Evolutionary conservation across 148 eudicot genomes (phyloP).

Genomic region (Polygonum maritimum): DNA sequence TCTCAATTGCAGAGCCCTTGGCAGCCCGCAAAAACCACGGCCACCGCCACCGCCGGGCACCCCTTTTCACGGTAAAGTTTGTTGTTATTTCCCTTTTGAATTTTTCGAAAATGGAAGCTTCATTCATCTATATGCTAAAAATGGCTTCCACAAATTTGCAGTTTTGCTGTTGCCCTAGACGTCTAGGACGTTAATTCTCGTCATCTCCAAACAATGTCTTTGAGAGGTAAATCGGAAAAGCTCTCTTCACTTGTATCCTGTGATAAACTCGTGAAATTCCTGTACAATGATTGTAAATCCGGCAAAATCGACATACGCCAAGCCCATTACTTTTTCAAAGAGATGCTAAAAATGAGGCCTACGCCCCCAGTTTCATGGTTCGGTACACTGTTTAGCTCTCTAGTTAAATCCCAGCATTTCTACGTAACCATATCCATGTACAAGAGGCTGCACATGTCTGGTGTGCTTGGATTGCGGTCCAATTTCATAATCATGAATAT

Average conservation of each 20-base stretch:
- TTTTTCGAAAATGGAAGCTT: too few relatives aligned
- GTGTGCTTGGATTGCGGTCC: not conserved
- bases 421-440: slow-evolving; percentile 10
- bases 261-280: not conserved
- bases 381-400: slow-evolving; percentile 10
- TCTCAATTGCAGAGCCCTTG: too few relatives aligned
- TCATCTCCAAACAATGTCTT: not conserved
- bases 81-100: too few relatives aligned
- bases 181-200: too few relatives aligned
- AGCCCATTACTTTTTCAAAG: too few relatives aligned
- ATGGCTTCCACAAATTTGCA: too few relatives aligned
- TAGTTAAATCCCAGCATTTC: slow-evolving; percentile 13
- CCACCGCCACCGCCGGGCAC: too few relatives aligned
- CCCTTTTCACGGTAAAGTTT: too few relatives aligned
- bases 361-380: slow-evolving; percentile 10
- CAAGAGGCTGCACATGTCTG: slow-evolving; percentile 3
- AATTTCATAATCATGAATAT: slow-evolving; percentile 18
- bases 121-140: too few relatives aligned
- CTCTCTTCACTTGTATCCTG: not conserved
- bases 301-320: not conserved
- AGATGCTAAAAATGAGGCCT: too few relatives aligned
- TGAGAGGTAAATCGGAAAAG: not conserved
- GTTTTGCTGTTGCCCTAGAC: too few relatives aligned
- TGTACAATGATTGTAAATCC: not conserved
- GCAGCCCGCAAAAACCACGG: too few relatives aligned